Percentiles rank a stretch among this genome's conserved stretches.
phyloP scores from a whole-genome alignment of 805 yeast species.

The Starmerella powellii region DNA sequence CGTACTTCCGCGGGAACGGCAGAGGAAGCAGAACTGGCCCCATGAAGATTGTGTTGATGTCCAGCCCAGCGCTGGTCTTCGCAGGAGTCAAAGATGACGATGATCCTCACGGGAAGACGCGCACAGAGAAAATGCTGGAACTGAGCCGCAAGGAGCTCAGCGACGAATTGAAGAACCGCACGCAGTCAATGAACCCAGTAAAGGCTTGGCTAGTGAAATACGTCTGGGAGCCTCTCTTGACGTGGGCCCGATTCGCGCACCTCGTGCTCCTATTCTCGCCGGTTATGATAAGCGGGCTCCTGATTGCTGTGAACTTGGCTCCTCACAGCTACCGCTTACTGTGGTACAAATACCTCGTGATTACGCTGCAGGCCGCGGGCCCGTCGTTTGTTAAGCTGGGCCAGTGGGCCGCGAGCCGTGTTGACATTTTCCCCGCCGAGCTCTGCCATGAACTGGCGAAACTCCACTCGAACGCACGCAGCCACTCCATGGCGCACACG shows the following conservation, averaged over 20 bases:
- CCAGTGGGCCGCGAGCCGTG: conserved; percentile 98
- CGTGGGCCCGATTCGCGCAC: conserved; percentile 57
- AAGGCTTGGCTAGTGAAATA: conserved; percentile 27
- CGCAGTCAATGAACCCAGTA: conserved; percentile 2
- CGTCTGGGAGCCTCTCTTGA: conserved; percentile 49
- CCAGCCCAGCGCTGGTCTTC: conserved; percentile 9
- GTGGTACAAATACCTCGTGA: conserved; percentile 60
- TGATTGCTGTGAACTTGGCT: conserved; percentile 44
- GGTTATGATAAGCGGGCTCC: conserved; percentile 43
- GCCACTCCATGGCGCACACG: conserved; percentile 57
- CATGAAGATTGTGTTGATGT: background rate
- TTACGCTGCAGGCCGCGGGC: conserved; percentile 72
- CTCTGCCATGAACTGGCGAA: conserved; percentile 65
- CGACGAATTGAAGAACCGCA: conserved; percentile 5
- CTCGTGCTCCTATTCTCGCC: conserved; percentile 60
- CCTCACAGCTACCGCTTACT: conserved; percentile 32
- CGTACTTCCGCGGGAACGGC: too few relatives aligned
- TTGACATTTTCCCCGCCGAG: conserved; percentile 74
- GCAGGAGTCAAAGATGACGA: conserved; percentile 7
- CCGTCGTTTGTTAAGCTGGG: conserved; percentile 74
- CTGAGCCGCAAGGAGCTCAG: conserved; percentile 11
- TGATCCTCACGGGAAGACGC: conserved; percentile 17
- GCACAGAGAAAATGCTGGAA: conserved; percentile 18
- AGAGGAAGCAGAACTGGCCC: too few relatives aligned
- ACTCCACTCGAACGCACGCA: conserved; percentile 71